A percentile compares a stretch with the other conserved stretches of the same genome.
These are phyloP conservation scores for Thelephora ganbajun DNA, from an alignment of 768 basidiomycete species.

Conservation along the genomic window DNA sequence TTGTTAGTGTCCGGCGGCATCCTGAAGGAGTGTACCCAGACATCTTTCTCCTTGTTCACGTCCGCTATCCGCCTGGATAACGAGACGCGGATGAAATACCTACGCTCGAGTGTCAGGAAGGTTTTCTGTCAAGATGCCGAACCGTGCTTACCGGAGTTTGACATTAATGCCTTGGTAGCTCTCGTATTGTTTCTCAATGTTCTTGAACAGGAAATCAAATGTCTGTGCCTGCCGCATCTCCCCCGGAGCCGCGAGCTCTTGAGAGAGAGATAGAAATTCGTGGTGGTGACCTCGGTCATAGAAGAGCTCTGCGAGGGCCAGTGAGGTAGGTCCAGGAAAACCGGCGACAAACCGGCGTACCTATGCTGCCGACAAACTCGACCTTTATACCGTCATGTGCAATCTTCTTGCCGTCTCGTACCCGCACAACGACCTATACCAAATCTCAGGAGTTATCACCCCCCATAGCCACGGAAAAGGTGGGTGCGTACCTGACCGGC, in stretches of 20 bases:
- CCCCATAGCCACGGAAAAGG: too few relatives aligned
- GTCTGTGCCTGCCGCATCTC: conserved; percentile 96
- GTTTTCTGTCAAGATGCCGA: background rate
- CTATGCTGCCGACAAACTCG: conserved; percentile 93
- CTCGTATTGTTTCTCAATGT: conserved; percentile 98
- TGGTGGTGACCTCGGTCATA: conserved; percentile 98
- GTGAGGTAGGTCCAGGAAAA: background rate
- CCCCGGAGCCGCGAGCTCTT: conserved; percentile 91
- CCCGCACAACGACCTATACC: conserved; percentile 64
- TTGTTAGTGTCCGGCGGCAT: conserved; percentile 99
- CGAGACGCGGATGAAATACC: conserved; percentile 86
- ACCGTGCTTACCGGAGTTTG: conserved; percentile 64
- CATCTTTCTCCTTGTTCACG: conserved; percentile 81
- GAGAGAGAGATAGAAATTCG: conserved; percentile 90
- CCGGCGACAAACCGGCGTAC: conserved; percentile 25
- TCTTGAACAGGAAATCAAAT: conserved; percentile 96
- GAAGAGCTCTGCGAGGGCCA: conserved; percentile 51
- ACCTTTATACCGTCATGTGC: conserved; percentile 96
- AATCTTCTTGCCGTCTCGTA: conserved; percentile 90
- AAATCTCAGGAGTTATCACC: background rate
- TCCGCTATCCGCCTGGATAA: conserved; percentile 90
- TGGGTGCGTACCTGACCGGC: conserved; percentile 54
- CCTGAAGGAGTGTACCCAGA: conserved; percentile 97
- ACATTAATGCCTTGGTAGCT: conserved; percentile 98
- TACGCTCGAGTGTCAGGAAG: conserved; percentile 18